Evolutionary conservation across 495 filamentous ascomycete species (phyloP), one percentile per base, ranked within the genome.

Genomic region (Aspergillus cavernicola): DNA sequence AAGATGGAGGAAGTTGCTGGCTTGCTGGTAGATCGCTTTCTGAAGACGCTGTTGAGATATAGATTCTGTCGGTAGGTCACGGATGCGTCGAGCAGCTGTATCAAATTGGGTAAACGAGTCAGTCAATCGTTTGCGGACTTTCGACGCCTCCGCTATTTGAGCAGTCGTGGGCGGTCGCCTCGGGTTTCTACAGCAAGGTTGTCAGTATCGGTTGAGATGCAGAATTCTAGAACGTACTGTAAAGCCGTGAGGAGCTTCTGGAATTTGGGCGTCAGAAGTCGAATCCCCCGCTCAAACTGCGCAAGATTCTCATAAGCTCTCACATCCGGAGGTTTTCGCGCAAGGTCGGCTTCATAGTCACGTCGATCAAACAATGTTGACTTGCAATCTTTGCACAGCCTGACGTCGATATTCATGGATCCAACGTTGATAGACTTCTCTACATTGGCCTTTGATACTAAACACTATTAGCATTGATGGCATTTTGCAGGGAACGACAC

Each of bases 21-120:
- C 88, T 58, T 90, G 83, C 55, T 88, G 82, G 56, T 96, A 88
- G 23, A 98, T 85, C 2, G 87, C 82, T 59, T 87, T 89, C 61
- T 97, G 93, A 13, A 98, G 75, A 20, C 78, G 79, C 51, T 80
- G 65, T 64, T 98, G 90, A 0, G 88, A 84, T 2, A 83, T 79
- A 29, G 85, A 92, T 4, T 83, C 67, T 24, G 79, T 83, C 26
- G 88, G 87, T 23, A 96, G 67, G 56, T 93, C 85, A 9, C 89
- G 84, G 37, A 98, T 85, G 5, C 92, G 81, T 49, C 85, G 84
- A 11, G 93, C 89, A 1, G 91, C 89, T 2, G 84, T 71, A 64
- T 96, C 88, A 62, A 96, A 97, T 58, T 97, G 91, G 11, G 80
- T 80, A 64, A 98, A 97, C 3, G 89, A 84, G 57, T 97, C 95